Percentiles rank a stretch among this genome's conserved stretches.
These are phyloP conservation scores for Colletotrichum karsti DNA, from an alignment of 2,329 filamentous ascomycete species.

Conservation along the genomic window DNA sequence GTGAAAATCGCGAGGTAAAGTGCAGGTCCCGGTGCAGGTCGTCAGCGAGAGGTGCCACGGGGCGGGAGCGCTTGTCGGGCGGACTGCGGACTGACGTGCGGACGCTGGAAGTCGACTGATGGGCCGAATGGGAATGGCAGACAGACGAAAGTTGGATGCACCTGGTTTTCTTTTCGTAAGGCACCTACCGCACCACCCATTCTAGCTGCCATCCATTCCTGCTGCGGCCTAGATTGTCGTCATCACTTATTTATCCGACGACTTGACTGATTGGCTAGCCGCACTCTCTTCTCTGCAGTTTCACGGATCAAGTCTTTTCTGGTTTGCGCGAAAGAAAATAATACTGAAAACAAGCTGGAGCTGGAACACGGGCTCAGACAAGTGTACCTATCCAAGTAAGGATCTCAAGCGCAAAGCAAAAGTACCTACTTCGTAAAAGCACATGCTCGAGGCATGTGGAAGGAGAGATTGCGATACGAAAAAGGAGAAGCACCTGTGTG, in stretches of 20 bases:
- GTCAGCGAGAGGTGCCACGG: not conserved
- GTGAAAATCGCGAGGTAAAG: not conserved
- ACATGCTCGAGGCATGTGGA: conserved; percentile 3
- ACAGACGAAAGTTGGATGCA: not conserved
- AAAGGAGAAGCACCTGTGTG: conserved; percentile 5
- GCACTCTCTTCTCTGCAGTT: not conserved
- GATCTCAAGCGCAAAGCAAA: not conserved
- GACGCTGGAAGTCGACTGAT: not conserved
- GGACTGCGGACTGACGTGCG: not conserved
- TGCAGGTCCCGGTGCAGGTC: not conserved
- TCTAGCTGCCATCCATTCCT: not conserved
- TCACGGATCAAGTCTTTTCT: not conserved
- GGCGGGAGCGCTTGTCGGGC: conserved; percentile 1
- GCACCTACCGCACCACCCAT: too few species aligned
- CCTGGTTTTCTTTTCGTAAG: too few species aligned
- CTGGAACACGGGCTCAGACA: conserved; percentile 16
- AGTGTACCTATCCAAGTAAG: not conserved
- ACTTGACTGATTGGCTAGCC: not conserved
- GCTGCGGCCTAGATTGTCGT: conserved; percentile 13
- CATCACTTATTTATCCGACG: conserved; percentile 4
- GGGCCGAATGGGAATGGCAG: not conserved
- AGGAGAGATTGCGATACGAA: conserved; percentile 13
- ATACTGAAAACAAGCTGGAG: not conserved
- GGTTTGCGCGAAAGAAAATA: not conserved
- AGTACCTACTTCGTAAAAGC: not conserved